Conservation (phyloP, 169 alveolate genomes). For the Haemoproteus tartakovskyi region DNA sequence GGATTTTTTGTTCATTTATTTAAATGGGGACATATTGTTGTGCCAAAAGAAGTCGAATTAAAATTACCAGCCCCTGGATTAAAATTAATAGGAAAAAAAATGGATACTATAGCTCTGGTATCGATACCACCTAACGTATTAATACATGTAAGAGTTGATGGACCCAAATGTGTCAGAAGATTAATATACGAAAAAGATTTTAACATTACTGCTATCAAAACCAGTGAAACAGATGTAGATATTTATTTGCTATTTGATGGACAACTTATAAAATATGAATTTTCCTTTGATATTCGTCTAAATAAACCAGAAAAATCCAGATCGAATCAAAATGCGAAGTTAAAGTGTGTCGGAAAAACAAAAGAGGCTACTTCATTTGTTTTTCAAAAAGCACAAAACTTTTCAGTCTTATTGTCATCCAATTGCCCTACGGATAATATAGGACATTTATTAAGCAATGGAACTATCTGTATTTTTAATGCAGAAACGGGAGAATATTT, state of each 20-base stretch:
- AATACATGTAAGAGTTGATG: conserved; percentile 67
- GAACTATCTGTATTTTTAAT: conserved; percentile 50
- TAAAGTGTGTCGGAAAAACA: conserved; percentile 49
- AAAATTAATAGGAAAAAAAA: conserved; percentile 66
- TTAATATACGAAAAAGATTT: conserved; percentile 69
- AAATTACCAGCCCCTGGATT: conserved; percentile 71
- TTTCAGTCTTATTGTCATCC: conserved; percentile 22
- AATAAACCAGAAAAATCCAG: conserved; percentile 68
- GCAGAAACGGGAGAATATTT: conserved; percentile 62
- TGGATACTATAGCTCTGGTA: conserved; percentile 68
- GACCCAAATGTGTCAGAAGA: conserved; percentile 69
- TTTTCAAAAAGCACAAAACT: conserved; percentile 31
- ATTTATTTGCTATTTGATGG: conserved; percentile 71
- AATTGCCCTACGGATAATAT: conserved; percentile 58
- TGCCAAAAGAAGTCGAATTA: conserved; percentile 71
- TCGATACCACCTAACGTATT: conserved; percentile 71
- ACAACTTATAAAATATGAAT: conserved; percentile 66
- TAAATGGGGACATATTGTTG: conserved; percentile 72
- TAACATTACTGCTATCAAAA: conserved; percentile 70
- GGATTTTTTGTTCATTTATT: conserved; percentile 75
- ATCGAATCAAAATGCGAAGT: conserved; percentile 38
- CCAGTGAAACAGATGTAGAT: conserved; percentile 73
- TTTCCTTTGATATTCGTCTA: conserved; percentile 71
- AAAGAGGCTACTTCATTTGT: conserved; percentile 41
- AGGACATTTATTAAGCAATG: conserved; percentile 36